These are phyloP conservation scores for Curvularia sp. DNA, from an alignment of 2,329 filamentous ascomycete genomes.

Conservation along the genomic window DNA sequence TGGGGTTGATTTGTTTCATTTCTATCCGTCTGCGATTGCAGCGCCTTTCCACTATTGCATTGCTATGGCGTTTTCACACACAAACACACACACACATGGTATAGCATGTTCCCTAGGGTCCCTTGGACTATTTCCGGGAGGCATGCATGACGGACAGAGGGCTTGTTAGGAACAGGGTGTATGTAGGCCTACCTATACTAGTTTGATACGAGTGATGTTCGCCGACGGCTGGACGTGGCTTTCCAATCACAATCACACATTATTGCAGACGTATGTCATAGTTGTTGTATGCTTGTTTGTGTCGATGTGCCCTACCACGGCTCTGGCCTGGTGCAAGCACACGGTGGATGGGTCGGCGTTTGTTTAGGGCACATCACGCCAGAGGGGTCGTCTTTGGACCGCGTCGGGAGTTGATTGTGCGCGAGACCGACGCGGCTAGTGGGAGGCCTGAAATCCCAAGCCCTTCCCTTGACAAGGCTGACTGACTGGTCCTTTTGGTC, in stretches of 20 bases:
- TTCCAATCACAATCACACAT: conserved; percentile 4
- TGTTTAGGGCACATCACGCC: conserved; percentile 27
- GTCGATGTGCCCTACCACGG: too few relatives aligned
- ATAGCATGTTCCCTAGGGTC: conserved; percentile 24
- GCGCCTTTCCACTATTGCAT: conserved; percentile 26
- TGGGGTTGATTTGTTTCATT: background rate
- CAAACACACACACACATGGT: conserved; percentile 14
- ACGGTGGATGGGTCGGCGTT: conserved; percentile 21
- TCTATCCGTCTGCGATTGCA: conserved; percentile 1
- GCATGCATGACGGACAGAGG: conserved; percentile 7
- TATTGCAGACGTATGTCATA: background rate
- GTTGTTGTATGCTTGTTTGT: background rate
- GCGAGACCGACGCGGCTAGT: conserved; percentile 42
- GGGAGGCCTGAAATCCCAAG: conserved; percentile 39
- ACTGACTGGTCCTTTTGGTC: conserved; percentile 17
- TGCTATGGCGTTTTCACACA: conserved; percentile 27
- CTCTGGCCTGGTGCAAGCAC: too few relatives aligned
- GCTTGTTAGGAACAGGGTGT: conserved; percentile 32
- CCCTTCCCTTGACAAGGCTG: conserved; percentile 42
- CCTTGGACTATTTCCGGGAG: conserved; percentile 20
- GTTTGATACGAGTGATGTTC: conserved; percentile 26
- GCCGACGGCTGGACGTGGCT: conserved; percentile 10
- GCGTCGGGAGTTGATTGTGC: conserved; percentile 26
- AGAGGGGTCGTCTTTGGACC: conserved; percentile 23
- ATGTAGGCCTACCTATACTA: conserved; percentile 35